These are phyloP conservation scores for Daedaleopsis sinensis DNA, from an alignment of 768 basidiomycete genomes.

Conservation along the genomic window DNA sequence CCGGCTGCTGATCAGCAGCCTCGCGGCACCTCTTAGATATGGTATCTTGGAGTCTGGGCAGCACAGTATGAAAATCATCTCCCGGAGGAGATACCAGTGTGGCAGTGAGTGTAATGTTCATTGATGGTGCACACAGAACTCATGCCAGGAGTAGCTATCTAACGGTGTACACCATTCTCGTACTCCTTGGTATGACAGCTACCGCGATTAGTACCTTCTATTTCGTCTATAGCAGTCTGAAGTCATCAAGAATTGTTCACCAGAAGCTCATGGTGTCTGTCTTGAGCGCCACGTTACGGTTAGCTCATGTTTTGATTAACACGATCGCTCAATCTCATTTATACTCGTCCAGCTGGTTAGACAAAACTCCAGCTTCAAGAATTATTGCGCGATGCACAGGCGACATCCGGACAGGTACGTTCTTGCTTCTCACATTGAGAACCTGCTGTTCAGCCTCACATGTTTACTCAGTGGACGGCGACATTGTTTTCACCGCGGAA, in stretches of 20 bases:
- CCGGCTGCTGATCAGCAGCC: background rate
- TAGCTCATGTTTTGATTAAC: constrained; percentile 20
- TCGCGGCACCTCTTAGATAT: constrained; percentile 29
- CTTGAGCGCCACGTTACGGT: constrained; percentile 43
- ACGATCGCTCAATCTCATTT: constrained; percentile 31
- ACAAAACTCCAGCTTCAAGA: constrained; percentile 54
- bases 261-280: constrained; percentile 52
- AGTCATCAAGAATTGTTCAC: constrained; percentile 61
- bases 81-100: constrained; percentile 16
- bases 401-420: constrained; percentile 50
- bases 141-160: constrained; percentile 47
- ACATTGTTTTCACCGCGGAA: constrained; percentile 32
- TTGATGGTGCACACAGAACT: too few relatives aligned
- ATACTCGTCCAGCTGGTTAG: constrained; percentile 45
- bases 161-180: constrained; percentile 39
- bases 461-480: constrained; percentile 37
- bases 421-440: background rate
- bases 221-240: constrained; percentile 48
- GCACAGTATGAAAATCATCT: constrained; percentile 23
- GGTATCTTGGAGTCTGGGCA: constrained; percentile 44
- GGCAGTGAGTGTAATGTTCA: constrained; percentile 17
- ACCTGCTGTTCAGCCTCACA: background rate
- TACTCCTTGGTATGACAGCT: constrained; percentile 25
- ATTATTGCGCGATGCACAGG: constrained; percentile 70
- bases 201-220: constrained; percentile 23